These are phyloP conservation scores for Fusarium acutatum DNA, from an alignment of 2,329 filamentous ascomycete genomes.

Conservation along the genomic window DNA sequence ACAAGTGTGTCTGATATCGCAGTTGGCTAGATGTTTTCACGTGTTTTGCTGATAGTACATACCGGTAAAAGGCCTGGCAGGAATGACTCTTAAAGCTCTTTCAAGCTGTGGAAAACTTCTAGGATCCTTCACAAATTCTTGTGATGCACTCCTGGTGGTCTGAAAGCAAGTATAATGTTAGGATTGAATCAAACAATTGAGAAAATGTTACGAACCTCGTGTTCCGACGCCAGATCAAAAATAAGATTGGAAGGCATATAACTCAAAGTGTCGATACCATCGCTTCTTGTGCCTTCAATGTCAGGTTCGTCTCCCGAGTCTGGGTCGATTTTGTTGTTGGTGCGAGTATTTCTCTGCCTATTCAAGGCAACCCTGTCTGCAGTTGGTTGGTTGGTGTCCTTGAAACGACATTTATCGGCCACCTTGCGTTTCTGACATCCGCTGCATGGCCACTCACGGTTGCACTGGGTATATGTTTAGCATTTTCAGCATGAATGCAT, in stretches of 20 bases:
- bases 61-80: constrained; percentile 48
- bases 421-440: constrained; percentile 53
- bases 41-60: constrained; percentile 12
- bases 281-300: constrained; percentile 38
- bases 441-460: constrained; percentile 52
- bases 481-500: not conserved
- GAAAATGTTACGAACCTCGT: constrained; percentile 37
- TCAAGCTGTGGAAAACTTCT: constrained; percentile 43
- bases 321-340: constrained; percentile 24
- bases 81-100: constrained; percentile 45
- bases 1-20: constrained; percentile 46
- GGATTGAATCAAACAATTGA: not conserved
- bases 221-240: constrained; percentile 36
- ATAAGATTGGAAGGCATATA: constrained; percentile 48
- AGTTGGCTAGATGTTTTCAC: constrained; percentile 1
- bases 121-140: constrained; percentile 36
- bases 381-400: constrained; percentile 31
- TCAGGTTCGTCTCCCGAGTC: constrained; percentile 30
- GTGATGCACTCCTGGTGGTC: constrained; percentile 20
- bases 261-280: constrained; percentile 47
- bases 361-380: constrained; percentile 36
- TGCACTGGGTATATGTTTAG: constrained; percentile 44
- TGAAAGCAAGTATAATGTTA: constrained; percentile 1
- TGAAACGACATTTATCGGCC: constrained; percentile 48
- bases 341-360: constrained; percentile 36